Conservation (phyloP, 768 basidiomycete species). For the Grammothele lineata region DNA sequence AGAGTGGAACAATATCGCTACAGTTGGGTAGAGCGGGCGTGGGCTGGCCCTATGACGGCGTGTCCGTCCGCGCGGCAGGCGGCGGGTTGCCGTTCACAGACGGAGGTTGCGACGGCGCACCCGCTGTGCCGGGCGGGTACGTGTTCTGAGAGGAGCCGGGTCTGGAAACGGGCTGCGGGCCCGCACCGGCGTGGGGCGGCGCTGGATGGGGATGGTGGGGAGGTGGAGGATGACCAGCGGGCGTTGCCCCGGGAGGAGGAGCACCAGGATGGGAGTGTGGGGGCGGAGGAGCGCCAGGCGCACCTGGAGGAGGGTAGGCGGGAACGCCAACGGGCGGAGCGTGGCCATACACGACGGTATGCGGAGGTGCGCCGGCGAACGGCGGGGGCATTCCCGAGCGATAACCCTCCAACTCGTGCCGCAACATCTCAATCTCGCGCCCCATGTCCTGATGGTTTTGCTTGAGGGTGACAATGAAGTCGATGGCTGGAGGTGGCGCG, state of each 20-base stretch:
- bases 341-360: constrained; percentile 48
- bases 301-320: constrained; percentile 35
- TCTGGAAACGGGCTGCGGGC: constrained; percentile 41
- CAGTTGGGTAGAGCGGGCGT: background rate
- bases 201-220: constrained; percentile 26
- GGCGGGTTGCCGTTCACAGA: constrained; percentile 23
- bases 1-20: constrained; percentile 14
- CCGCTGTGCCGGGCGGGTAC: constrained; percentile 38
- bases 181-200: constrained; percentile 31
- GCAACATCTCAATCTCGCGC: constrained; percentile 73
- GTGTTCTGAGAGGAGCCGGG: constrained; percentile 54
- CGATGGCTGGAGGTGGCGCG: constrained; percentile 59
- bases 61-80: constrained; percentile 18
- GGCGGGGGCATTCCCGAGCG: constrained; percentile 52
- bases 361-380: constrained; percentile 45
- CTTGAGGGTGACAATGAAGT: constrained; percentile 80
- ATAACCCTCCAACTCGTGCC: constrained; percentile 64
- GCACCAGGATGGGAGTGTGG: constrained; percentile 13
- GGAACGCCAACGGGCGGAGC: constrained; percentile 27
- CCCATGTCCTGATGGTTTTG: constrained; percentile 71
- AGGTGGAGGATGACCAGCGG: constrained; percentile 32
- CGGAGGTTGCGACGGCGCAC: constrained; percentile 16
- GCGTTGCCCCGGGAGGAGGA: constrained; percentile 17
- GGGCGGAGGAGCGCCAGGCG: constrained; percentile 35
- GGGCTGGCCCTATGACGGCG: constrained; percentile 19